Percentiles rank a stretch among this genome's conserved stretches.
Conservation (phyloP, 352 stramenopile genomes). For the Globisporangium uncinulatum region DNA sequence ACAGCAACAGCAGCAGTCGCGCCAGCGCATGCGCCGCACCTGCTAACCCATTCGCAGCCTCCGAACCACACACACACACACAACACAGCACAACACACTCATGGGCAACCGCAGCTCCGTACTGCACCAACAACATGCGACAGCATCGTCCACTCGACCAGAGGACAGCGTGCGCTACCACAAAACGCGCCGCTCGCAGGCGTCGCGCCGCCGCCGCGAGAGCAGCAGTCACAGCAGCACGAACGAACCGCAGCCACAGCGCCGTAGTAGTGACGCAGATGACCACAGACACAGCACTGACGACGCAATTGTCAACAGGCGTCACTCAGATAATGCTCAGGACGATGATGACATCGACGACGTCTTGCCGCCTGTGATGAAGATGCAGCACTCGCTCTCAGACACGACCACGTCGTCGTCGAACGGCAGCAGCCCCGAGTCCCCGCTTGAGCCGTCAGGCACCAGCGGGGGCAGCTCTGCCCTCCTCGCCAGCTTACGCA, state of each 20-base stretch:
- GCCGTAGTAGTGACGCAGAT: background rate
- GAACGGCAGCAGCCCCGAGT: slow-evolving; percentile 10
- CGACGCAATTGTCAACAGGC: background rate
- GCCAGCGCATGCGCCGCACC: too few relatives aligned
- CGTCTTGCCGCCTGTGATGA: background rate
- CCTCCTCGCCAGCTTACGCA: slow-evolving; percentile 7
- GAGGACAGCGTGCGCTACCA: slow-evolving; percentile 6
- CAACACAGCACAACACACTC: too few relatives aligned
- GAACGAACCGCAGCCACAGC: background rate
- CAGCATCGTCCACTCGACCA: background rate
- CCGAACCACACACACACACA: too few relatives aligned
- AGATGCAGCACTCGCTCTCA: slow-evolving; percentile 48
- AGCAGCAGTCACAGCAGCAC: slow-evolving; percentile 4
- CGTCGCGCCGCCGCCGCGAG: slow-evolving; percentile 7
- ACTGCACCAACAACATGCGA: background rate
- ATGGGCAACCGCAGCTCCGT: slow-evolving; percentile 1
- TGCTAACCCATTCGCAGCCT: too few relatives aligned
- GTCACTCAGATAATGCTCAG: background rate
- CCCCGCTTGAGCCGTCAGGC: background rate
- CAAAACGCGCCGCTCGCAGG: slow-evolving; percentile 13
- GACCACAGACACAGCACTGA: background rate
- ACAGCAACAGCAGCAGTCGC: too few relatives aligned
- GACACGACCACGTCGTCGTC: slow-evolving; percentile 42
- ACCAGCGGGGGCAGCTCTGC: slow-evolving; percentile 18
- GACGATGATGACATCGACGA: slow-evolving; percentile 5